phyloP scores from a whole-genome alignment of 2,329 filamentous ascomycete genomes.

The Fusarium xyrophilum region DNA sequence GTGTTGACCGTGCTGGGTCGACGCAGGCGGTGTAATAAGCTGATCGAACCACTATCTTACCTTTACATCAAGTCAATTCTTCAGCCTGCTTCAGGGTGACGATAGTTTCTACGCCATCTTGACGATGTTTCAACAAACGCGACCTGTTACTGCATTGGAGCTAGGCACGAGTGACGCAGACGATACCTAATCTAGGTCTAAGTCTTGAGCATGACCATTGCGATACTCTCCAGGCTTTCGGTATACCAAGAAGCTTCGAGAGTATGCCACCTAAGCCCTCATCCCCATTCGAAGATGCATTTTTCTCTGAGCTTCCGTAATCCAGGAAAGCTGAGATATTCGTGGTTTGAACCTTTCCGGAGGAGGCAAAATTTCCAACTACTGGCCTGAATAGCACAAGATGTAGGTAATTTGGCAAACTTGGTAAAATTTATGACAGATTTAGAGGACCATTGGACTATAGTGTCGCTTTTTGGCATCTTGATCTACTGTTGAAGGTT shows the following conservation, averaged over 20 bases:
- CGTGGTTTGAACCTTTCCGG: not conserved
- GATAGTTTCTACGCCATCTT: not conserved
- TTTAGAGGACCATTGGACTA: not conserved
- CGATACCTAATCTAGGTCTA: not conserved
- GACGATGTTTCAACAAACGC: not conserved
- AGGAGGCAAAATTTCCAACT: not conserved
- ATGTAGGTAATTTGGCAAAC: too few relatives aligned
- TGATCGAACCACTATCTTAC: too few relatives aligned
- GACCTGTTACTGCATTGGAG: not conserved
- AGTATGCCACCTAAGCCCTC: fast-evolving
- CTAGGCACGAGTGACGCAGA: not conserved
- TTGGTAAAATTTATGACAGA: not conserved
- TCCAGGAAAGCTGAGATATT: not conserved
- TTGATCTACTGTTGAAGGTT: not conserved
- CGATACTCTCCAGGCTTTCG: not conserved
- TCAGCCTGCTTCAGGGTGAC: not conserved
- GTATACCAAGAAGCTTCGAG: not conserved
- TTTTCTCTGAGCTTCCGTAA: not conserved
- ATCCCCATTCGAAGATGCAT: too few relatives aligned
- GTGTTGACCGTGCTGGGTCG: not conserved
- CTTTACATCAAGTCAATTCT: not conserved
- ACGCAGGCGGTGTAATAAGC: not conserved
- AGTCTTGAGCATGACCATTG: not conserved
- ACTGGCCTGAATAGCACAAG: not conserved
- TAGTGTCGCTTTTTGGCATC: not conserved